Evolutionary conservation across 345 rosid genomes (phyloP), one percentile per base, ranked within the genome.

Genomic region (Camelina sativa): DNA sequence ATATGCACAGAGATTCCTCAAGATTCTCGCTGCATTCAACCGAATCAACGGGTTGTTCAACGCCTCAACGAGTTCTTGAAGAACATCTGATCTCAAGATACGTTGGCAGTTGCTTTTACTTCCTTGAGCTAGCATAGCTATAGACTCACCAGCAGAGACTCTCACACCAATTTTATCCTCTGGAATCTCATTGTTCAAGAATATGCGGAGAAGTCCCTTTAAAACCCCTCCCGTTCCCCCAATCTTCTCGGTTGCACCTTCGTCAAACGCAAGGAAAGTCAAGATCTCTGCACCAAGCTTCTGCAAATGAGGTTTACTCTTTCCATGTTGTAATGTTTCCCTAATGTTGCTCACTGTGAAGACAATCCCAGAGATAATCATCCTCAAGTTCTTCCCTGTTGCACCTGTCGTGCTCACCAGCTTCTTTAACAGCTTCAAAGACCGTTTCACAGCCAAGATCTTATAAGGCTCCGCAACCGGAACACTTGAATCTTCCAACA

Each of bases 161-260:
- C 92, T 81, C 17, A 83, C 93, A 35, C 65, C 77, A 59, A 75
- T 81, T 53, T 73, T 83, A 62, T 54, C 35, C 43, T 76, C 86
- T 1, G 76, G 71, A n/a, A 70, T 61, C 25, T 73, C 80, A 17
- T 84, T 82, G 6, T 79, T 80, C 80, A 90, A 87, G 81, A 94
- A 91, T 69, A 94, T 88, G 55, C 68, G 75, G 61, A 91, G 68
- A 73, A 94, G 79, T 69, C 91, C 98, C 79, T 80, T 86, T 1
- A 94, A 85, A 46, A 94, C 69, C 40, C 97, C 93, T 0, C 98
- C 97, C 0, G 98, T 90, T 48, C 93, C 93, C 0, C 98, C 98
- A 20, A 91, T 90, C 58, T 83, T 85, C 85, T 91, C 93, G 3
- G 82, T 90, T 54, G 97, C 91, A 8, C 85, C 89, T 68, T 81